These are phyloP conservation scores for Starmerella tilneyi DNA, from an alignment of 805 yeast species.

Conservation along the genomic window DNA sequence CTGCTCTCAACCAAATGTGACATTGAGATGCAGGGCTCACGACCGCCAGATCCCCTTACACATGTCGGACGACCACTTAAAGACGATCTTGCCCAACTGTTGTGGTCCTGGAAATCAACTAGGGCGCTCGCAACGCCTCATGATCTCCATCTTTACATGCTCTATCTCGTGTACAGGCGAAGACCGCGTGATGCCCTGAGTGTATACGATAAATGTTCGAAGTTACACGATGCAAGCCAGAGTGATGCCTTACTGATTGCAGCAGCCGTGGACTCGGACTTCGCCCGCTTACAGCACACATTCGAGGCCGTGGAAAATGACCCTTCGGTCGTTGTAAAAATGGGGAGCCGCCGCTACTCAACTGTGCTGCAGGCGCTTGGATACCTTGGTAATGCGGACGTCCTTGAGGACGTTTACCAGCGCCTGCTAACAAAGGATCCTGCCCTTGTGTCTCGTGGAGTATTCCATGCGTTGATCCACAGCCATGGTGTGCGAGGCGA, in stretches of 20 bases:
- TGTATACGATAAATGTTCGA: slow-evolving; percentile 33
- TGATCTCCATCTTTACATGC: slow-evolving; percentile 27
- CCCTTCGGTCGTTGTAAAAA: neutral
- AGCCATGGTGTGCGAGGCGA: slow-evolving; percentile 35
- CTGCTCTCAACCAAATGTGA: slow-evolving; percentile 2
- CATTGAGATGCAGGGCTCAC: neutral
- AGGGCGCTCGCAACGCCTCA: slow-evolving; percentile 14
- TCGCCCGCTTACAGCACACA: slow-evolving; percentile 45
- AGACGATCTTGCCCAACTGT: neutral
- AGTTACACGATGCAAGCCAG: slow-evolving; percentile 40
- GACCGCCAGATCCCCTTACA: neutral
- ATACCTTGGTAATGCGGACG: slow-evolving; percentile 37
- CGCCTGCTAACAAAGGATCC: slow-evolving; percentile 40
- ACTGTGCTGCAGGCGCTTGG: slow-evolving; percentile 55
- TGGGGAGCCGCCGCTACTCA: slow-evolving; percentile 44
- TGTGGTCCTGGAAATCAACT: slow-evolving; percentile 32
- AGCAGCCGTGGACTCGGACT: slow-evolving; percentile 39
- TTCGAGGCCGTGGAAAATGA: slow-evolving; percentile 35
- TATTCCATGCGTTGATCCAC: slow-evolving; percentile 40
- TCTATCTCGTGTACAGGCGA: slow-evolving; percentile 22
- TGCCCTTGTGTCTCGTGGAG: slow-evolving; percentile 36
- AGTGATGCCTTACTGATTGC: slow-evolving; percentile 41
- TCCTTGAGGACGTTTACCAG: slow-evolving; percentile 42
- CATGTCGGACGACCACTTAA: neutral
- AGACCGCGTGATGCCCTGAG: slow-evolving; percentile 26